Evolutionary conservation across 768 basidiomycete genomes (phyloP), one percentile per base, ranked within the genome.

Genomic region (Vishniacozyma victoriae): DNA sequence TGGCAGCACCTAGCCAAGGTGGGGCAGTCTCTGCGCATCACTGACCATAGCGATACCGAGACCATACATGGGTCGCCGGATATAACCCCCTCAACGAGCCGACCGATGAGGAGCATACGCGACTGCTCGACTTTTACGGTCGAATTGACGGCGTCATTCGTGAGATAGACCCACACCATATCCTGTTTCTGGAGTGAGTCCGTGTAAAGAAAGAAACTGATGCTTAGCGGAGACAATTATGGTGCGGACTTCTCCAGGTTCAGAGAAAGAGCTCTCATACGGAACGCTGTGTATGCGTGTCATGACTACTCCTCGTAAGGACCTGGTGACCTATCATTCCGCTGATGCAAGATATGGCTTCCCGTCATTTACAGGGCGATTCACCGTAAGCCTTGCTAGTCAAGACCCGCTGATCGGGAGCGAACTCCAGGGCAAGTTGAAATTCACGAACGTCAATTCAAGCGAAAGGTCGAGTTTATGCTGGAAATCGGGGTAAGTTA

Each of bases 21-120:
- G 19, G 9, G 56, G n/a, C n/a, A 36, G 5, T 2, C 22, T 16
- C 25, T n/a, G n/a, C 4, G 19, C n/a, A 6, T 27, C 19, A 6
- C 25, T 44, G 19, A 35, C 27, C 15, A 15, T 25, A 58, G 59
- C 84, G 84, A 67, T 87, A 87, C 76, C 82, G 77, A 56, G 78
- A 74, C 47, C 84, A 88, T 71, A 75, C 79, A 52, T 87, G 86
- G 86, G 81, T 88, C 51, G 86, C 85, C 1, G 85, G 86, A 13
- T 89, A 85, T 73, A 88, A 88, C 71, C 84, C 82, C 5, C 74
- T 89, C 40, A 90, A 88, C 77, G 86, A 89, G 73, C 82, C 84
- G 23, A 81, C 85, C 3, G 86, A 87, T 64, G 74, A 81, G 9
- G 75, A 79, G 41, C 84, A 85, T 68, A 77, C 74, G 7, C 76